Evolutionary conservation across 2,329 filamentous ascomycete genomes (phyloP).

Genomic region (Pestalotiopsis sp.): DNA sequence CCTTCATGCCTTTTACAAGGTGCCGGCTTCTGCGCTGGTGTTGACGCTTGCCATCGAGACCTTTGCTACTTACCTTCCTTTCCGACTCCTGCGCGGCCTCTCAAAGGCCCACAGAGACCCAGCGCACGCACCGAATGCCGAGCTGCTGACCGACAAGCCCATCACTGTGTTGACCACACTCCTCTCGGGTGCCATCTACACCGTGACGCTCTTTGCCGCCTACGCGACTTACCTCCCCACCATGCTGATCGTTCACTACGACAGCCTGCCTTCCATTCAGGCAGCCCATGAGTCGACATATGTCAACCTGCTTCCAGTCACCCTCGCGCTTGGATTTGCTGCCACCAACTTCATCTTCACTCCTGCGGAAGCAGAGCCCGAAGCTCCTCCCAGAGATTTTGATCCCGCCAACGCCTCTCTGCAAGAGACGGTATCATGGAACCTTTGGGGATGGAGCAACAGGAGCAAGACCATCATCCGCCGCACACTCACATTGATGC

Average conservation of each 20-base stretch:
- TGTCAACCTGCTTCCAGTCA: slow-evolving; percentile 59
- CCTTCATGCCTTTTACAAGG: slow-evolving; percentile 73
- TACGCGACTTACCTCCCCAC: slow-evolving; percentile 70
- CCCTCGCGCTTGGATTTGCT: slow-evolving; percentile 63
- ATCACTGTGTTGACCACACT: slow-evolving; percentile 66
- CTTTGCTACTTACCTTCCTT: slow-evolving; percentile 69
- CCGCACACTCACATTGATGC: slow-evolving; percentile 61
- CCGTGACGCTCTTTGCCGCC: slow-evolving; percentile 67
- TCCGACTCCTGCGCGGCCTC: slow-evolving; percentile 70
- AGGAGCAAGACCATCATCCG: slow-evolving; percentile 64
- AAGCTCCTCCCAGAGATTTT: slow-evolving; percentile 52
- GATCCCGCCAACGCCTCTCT: slow-evolving; percentile 66
- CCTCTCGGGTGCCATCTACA: slow-evolving; percentile 73
- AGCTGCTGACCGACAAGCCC: slow-evolving; percentile 62
- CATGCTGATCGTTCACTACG: slow-evolving; percentile 74
- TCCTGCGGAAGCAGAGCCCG: slow-evolving; percentile 57
- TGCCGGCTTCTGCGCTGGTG: slow-evolving; percentile 61
- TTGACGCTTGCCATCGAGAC: slow-evolving; percentile 68
- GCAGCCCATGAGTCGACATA: slow-evolving; percentile 66
- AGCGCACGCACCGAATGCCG: slow-evolving; percentile 56
- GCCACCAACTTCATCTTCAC: slow-evolving; percentile 78
- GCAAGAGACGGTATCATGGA: slow-evolving; percentile 68
- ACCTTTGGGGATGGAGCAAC: slow-evolving; percentile 68
- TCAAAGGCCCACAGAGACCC: slow-evolving; percentile 63
- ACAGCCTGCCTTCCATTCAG: slow-evolving; percentile 67